Evolutionary conservation across 225 moss, liverwort and hornwort genomes (phyloP), one percentile per base, ranked within the genome.

Genomic region (Antitrichia curtipendula): DNA sequence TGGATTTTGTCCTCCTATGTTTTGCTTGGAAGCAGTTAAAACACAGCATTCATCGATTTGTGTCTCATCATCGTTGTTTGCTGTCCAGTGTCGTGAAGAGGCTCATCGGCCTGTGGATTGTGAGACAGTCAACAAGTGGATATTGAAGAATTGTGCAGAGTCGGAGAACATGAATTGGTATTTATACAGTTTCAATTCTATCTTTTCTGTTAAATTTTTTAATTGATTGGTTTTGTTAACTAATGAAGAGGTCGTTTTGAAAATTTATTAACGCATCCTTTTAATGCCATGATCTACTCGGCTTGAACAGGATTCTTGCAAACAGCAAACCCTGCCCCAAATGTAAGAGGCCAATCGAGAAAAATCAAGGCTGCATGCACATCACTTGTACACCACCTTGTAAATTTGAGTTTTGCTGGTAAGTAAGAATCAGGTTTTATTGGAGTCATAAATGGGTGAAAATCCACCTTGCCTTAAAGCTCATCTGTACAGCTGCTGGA

Each of bases 321-420:
- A 99, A 99, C 93, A 97, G 97, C 82, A 97, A 99, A 90, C 99
- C 97, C 59, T 99, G 99, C 70, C 99, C 99, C 10, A 99, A 99
- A 88, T 99, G 99, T 86, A 99, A 99, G 94, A 95, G 99, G 68
- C 99, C 99, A 64, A 99, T 99, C 60, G 99, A 99, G 92, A 99
- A 99, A 88, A 99, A 99, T 71, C 99, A 99, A 91, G 99, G 99
- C 75, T 99, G 99, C 93, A 99, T 99, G 99, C 99, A 99, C 86
- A 99, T 99, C 72, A 99, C 99, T 82, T 99, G 99, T 90, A 99
- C 99, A 36, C 99, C 97, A 32, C 99, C 99, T 90, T 99, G 99
- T 93, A 97, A 97, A 90, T 96, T 95, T 86, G 92, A 96, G 57
- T 95, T 95, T 87, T 95, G 96, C 86, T 96, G 95, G 95, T 92